phyloP scores from a whole-genome alignment of 163 green algal genomes.

The Trebouxiophyceae sp. region DNA sequence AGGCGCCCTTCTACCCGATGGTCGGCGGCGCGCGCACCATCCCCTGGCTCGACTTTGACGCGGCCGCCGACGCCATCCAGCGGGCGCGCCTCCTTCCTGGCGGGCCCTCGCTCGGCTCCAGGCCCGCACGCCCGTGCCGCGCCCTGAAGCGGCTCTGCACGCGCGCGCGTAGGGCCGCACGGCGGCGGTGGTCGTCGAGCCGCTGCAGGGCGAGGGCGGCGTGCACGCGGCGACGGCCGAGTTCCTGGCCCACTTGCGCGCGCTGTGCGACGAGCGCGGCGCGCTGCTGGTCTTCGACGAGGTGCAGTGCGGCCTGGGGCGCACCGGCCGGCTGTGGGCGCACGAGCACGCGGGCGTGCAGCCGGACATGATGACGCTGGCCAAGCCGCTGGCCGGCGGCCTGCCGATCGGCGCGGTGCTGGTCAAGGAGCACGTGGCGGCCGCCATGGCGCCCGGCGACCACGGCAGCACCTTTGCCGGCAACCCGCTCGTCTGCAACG shows the following conservation, averaged over 20 bases:
- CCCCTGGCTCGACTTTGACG: conserved; percentile 87
- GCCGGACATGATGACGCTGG: conserved; percentile 95
- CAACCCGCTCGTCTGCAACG: conserved; percentile 86
- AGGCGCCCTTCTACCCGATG: conserved; percentile 86
- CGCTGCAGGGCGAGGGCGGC: conserved; percentile 83
- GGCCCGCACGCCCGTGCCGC: background rate
- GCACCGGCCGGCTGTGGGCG: conserved; percentile 87
- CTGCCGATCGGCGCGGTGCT: conserved; percentile 93
- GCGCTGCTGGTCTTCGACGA: conserved; percentile 97
- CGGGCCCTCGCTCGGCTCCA: background rate
- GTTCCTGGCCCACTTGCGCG: conserved; percentile 79
- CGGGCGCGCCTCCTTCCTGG: conserved; percentile 17
- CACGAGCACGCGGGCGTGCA: conserved; percentile 84
- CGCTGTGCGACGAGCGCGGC: conserved; percentile 85
- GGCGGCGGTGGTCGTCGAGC: conserved; percentile 93
- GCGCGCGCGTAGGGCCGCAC: conserved; percentile 87
- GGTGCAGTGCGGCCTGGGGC: conserved; percentile 69
- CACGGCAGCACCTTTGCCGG: conserved; percentile 97
- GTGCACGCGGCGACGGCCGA: conserved; percentile 34
- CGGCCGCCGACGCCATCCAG: conserved; percentile 36
- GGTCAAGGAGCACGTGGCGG: conserved; percentile 82
- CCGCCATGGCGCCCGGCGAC: conserved; percentile 89
- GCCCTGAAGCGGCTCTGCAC: background rate
- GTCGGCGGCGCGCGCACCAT: conserved; percentile 76
- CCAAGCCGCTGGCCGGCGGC: conserved; percentile 91